phyloP scores from a whole-genome alignment of 179 eudicot species.

The Camellia oleifera region DNA sequence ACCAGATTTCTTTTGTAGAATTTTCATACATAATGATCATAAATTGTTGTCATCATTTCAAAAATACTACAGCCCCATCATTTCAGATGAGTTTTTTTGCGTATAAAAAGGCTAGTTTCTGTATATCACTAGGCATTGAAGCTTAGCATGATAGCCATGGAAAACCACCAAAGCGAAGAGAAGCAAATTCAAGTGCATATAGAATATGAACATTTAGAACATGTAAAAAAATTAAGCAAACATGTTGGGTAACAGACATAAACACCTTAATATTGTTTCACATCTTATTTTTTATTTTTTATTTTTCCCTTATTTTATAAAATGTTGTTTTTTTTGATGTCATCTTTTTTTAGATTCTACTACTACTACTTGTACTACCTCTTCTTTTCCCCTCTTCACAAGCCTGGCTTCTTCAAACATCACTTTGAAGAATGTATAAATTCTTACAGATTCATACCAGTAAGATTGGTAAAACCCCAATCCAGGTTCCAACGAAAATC shows the following conservation, averaged over 20 bases:
- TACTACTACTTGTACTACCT: background rate
- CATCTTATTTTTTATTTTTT: background rate
- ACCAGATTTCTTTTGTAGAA: too few species aligned
- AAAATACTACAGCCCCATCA: too few species aligned
- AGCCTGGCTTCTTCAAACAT: background rate
- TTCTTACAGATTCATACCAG: background rate
- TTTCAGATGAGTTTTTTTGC: too few species aligned
- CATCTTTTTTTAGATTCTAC: background rate
- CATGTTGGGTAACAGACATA: background rate
- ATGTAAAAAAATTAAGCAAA: background rate
- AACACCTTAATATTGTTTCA: background rate
- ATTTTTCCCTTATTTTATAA: background rate
- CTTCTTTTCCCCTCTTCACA: background rate
- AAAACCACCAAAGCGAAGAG: too few species aligned
- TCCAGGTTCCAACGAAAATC: background rate
- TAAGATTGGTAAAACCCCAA: conserved; percentile 4
- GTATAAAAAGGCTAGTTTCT: too few species aligned
- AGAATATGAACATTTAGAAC: background rate
- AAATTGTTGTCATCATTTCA: too few species aligned
- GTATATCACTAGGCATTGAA: too few species aligned
- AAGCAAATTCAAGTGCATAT: background rate
- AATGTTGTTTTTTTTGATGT: background rate
- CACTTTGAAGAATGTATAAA: background rate
- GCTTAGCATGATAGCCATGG: too few species aligned
- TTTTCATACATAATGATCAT: too few species aligned